phyloP scores from a whole-genome alignment of 2,329 filamentous ascomycete species.

The Fusarium oxysporum region DNA sequence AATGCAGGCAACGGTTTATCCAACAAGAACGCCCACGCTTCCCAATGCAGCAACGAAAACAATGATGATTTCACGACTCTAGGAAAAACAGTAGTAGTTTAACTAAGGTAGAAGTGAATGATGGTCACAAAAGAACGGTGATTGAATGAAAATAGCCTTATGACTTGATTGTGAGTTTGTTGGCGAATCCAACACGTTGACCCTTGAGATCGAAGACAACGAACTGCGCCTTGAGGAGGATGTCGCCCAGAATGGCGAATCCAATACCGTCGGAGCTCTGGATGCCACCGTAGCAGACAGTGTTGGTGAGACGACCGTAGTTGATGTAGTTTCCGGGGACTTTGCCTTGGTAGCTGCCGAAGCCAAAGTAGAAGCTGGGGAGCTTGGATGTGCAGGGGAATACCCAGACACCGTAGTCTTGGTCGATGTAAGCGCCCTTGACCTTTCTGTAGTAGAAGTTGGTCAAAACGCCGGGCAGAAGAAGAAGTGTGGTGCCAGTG shows the following conservation, averaged over 20 bases:
- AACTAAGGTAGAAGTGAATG: not conserved
- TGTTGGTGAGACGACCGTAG: conserved; percentile 47
- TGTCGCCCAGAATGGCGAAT: conserved; percentile 55
- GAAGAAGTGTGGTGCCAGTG: conserved; percentile 76
- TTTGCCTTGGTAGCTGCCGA: conserved; percentile 50
- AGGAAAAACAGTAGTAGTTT: not conserved
- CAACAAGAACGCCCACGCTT: conserved; percentile 36
- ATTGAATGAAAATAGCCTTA: not conserved
- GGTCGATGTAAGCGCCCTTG: conserved; percentile 59
- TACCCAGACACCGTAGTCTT: conserved; percentile 64
- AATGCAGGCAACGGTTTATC: conserved; percentile 16
- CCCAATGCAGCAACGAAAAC: conserved; percentile 27
- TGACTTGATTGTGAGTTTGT: conserved; percentile 46
- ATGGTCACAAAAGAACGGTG: not conserved
- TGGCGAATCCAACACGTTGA: conserved; percentile 53
- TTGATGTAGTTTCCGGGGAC: conserved; percentile 55
- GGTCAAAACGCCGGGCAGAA: conserved; percentile 66
- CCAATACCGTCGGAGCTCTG: conserved; percentile 52
- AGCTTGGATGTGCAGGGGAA: conserved; percentile 67
- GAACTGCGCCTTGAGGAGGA: conserved; percentile 59
- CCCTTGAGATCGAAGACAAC: conserved; percentile 54
- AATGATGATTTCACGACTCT: not conserved
- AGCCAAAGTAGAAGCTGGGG: conserved; percentile 55
- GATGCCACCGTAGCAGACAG: conserved; percentile 52
- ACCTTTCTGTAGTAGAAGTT: conserved; percentile 70